Evolutionary conservation across 352 stramenopile genomes (phyloP), one percentile per base, ranked within the genome.

Genomic region (Globisporangium irregulare): DNA sequence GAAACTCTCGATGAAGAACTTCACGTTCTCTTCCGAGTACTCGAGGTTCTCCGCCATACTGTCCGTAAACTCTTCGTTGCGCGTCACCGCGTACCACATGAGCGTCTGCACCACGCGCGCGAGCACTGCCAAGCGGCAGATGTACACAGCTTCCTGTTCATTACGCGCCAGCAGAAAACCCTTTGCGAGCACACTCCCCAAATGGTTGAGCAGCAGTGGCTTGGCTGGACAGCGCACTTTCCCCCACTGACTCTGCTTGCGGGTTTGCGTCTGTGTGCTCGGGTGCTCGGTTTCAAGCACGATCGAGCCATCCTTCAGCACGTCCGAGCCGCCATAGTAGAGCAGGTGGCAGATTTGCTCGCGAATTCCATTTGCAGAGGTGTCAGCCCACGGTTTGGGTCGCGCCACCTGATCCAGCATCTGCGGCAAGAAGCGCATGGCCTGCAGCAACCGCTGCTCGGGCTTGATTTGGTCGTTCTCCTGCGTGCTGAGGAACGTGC

Each of bases 251-350:
- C 86, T 94, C 62, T 94, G 86, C 71, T 94, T 94, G 10, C 84
- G 84, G n/a, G 88, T 95, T 67, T 93, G 86, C 3, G 88, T 95
- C 62, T 95, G 88, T 1, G 88, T 95, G 36, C 73, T 92, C 18
- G 86, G 86, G 38, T 92, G 84, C 51, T 94, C 82, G 32, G 83
- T 87, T 67, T 94, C 84, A 18, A 94, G 72, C 43, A 87, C 70
- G 25, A 94, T 76, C 25, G 82, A 87, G 38, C 86, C 86, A 60
- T 94, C 82, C 0, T 68, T 36, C 27, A 87, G 75, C 64, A 92
- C 71, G n/a, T 90, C 84, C 25, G 86, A 92, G 1, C 86, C 86
- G 9, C 86, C 86, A 53, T 87, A 92, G 66, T 80, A 92, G 20
- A 94, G 60, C 59, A 94, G 70, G 56, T 89, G 82, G 3, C 79